Conservation (phyloP, 2,329 filamentous ascomycete genomes). For the Xylariaceae sp. region DNA sequence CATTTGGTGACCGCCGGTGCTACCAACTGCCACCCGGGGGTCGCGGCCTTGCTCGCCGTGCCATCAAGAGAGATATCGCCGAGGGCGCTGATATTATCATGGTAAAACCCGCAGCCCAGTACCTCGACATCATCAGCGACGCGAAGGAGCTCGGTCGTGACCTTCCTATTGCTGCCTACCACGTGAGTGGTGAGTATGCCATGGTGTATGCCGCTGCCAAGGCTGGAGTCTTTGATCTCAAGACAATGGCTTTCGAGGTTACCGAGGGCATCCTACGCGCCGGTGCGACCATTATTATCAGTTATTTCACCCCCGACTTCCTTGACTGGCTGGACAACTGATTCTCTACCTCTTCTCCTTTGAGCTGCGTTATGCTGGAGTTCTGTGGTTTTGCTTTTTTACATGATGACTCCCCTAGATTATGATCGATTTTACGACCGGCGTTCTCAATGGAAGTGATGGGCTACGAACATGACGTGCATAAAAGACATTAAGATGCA, state of each 20-base stretch:
- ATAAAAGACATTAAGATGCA: background rate
- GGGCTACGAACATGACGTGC: background rate
- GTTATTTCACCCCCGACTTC: constrained; percentile 86
- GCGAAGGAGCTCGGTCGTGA: constrained; percentile 91
- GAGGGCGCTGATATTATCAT: constrained; percentile 98
- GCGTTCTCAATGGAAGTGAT: constrained; percentile 6
- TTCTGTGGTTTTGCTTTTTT: background rate
- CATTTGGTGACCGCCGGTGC: constrained; percentile 91
- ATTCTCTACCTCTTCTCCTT: background rate
- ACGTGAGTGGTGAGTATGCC: constrained; percentile 93
- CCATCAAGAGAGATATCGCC: constrained; percentile 81
- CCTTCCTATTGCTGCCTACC: constrained; percentile 89
- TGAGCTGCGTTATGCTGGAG: constrained; percentile 6
- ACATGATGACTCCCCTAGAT: background rate
- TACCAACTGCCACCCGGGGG: constrained; percentile 95
- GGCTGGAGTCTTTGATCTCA: constrained; percentile 92
- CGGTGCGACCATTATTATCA: constrained; percentile 87
- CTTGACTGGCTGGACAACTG: constrained; percentile 59
- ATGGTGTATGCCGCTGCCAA: constrained; percentile 97
- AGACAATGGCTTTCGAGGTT: constrained; percentile 89
- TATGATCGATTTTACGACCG: background rate
- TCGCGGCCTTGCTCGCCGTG: constrained; percentile 82
- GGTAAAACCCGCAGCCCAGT: constrained; percentile 96
- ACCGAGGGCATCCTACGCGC: constrained; percentile 90
- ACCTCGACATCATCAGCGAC: constrained; percentile 95